phyloP scores from a whole-genome alignment of 441 rosid species.

The Isatis lusitanica region DNA sequence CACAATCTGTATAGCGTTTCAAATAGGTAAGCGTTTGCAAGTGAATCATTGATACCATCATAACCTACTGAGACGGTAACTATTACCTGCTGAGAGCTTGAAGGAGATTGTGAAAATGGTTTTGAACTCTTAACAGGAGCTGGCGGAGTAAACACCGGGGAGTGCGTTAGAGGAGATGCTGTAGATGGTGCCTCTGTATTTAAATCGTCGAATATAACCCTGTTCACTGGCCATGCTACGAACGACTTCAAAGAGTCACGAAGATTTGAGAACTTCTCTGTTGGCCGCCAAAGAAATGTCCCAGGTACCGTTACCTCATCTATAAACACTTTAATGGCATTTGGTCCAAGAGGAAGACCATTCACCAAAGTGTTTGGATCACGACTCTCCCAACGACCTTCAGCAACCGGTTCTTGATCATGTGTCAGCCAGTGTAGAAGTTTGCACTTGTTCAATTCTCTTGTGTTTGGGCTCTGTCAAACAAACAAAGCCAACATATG shows the following conservation, averaged over 20 bases:
- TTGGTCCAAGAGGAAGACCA: conserved; percentile 9
- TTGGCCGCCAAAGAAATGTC: conserved; percentile 13
- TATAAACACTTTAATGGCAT: conserved; percentile 6
- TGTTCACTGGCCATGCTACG: background rate
- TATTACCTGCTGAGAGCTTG: background rate
- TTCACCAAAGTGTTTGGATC: conserved; percentile 17
- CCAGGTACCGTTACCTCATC: background rate
- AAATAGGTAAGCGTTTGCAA: background rate
- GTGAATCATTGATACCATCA: background rate
- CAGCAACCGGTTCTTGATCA: background rate
- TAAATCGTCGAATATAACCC: background rate
- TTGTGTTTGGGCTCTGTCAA: background rate
- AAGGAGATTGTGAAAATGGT: background rate
- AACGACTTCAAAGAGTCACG: background rate
- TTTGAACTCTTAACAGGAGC: conserved; percentile 3
- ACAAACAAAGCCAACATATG: background rate
- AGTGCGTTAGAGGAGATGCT: background rate
- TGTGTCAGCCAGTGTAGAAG: background rate
- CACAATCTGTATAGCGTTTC: background rate
- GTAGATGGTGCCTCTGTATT: background rate
- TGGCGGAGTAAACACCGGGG: background rate
- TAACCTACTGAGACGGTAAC: background rate
- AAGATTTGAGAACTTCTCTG: background rate
- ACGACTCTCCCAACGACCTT: conserved; percentile 5
- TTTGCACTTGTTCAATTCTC: background rate